Conservation (phyloP, 768 basidiomycete species). For the Rhodotorula babjevae region DNA sequence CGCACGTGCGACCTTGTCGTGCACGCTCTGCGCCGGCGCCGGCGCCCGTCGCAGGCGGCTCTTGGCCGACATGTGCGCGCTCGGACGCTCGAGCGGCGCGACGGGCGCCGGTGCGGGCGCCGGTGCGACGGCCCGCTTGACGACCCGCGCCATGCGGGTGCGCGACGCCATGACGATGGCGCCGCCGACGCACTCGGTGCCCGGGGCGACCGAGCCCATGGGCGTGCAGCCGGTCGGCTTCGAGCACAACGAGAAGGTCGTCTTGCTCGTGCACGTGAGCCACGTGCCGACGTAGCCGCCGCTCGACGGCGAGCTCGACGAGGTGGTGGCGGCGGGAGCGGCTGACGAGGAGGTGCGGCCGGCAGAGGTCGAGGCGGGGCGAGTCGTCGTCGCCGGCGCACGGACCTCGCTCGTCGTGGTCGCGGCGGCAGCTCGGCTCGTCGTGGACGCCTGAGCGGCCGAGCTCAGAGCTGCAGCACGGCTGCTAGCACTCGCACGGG, state of each 20-base stretch:
- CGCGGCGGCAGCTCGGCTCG: background rate
- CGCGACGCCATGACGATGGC: conserved; percentile 10
- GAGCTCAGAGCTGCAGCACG: background rate
- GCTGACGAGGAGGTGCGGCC: background rate
- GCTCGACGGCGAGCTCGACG: background rate
- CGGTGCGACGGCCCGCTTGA: background rate
- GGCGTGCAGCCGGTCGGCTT: conserved; percentile 8
- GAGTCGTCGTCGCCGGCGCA: background rate
- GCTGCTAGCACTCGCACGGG: background rate
- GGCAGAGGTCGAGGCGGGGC: background rate
- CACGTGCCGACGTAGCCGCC: background rate
- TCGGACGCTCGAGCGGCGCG: background rate
- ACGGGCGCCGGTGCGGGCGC: background rate
- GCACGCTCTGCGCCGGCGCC: background rate
- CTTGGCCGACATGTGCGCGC: background rate
- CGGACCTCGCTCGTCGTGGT: background rate
- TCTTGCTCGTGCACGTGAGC: conserved; percentile 10
- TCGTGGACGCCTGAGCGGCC: background rate
- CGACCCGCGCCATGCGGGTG: conserved; percentile 1
- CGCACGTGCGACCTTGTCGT: background rate
- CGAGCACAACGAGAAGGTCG: conserved; percentile 28
- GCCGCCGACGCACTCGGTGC: conserved; percentile 19
- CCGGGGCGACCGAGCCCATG: conserved; percentile 33
- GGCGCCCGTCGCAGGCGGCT: background rate
- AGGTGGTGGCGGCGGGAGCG: background rate